These are phyloP conservation scores for Salix suchowensis DNA, from an alignment of 345 rosid species.

Conservation along the genomic window DNA sequence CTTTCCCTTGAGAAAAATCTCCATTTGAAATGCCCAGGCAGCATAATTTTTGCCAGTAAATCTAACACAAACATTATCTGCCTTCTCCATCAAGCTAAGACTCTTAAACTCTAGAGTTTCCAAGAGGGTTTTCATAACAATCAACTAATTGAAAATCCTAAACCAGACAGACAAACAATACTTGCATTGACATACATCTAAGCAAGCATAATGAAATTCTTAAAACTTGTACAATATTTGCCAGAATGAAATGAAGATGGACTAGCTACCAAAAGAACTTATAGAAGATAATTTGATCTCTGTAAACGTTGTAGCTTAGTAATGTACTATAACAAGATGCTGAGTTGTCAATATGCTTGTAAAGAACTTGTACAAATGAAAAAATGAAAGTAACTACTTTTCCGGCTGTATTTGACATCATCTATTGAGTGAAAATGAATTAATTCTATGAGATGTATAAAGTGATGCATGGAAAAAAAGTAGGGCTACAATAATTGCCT, in stretches of 20 bases:
- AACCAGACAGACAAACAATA: neutral
- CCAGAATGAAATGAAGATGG: neutral
- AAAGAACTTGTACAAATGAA: neutral
- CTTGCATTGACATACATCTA: neutral
- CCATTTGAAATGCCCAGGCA: no score
- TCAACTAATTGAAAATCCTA: neutral
- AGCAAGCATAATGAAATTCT: neutral
- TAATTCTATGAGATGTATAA: neutral
- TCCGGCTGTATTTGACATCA: neutral
- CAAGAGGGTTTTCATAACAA: neutral
- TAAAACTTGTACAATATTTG: neutral
- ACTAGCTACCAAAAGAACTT: neutral
- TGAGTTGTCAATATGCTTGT: neutral
- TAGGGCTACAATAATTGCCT: neutral
- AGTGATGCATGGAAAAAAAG: neutral
- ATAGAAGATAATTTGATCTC: neutral
- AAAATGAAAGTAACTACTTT: neutral
- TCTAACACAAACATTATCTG: no score
- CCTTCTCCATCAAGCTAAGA: no score
- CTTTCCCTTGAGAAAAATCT: no score
- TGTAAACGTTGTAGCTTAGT: no score
- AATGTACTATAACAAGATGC: neutral
- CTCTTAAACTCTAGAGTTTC: no score
- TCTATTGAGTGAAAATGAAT: neutral
- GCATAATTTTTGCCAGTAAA: no score